Conservation (phyloP, 129 eudicot genomes). For the Smallanthus sonchifolius region DNA sequence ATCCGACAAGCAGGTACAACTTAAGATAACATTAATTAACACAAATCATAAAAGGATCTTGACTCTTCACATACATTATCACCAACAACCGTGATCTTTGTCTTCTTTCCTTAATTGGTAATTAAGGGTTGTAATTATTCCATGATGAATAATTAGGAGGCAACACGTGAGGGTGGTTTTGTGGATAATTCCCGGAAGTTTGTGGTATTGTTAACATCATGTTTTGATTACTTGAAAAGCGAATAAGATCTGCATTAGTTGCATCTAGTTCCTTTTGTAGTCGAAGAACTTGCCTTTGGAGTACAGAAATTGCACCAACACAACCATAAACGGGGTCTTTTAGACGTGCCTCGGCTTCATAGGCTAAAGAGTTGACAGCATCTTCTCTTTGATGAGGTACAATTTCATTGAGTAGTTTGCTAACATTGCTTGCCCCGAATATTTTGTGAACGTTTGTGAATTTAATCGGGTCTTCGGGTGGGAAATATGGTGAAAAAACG, state of each 20-base stretch:
- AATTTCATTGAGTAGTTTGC: constrained; percentile 72
- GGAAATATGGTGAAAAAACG: constrained; percentile 77
- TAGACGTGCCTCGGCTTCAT: constrained; percentile 81
- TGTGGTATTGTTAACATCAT: constrained; percentile 1
- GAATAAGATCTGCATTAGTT: constrained; percentile 57
- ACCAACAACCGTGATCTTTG: constrained; percentile 8
- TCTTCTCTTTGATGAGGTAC: constrained; percentile 70
- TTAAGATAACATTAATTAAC: constrained; percentile 27
- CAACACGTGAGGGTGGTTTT: constrained; percentile 19
- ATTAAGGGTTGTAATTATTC: constrained; percentile 37
- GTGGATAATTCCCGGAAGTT: constrained; percentile 10
- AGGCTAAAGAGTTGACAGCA: constrained; percentile 80
- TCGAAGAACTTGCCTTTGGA: constrained; percentile 67
- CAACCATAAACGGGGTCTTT: constrained; percentile 90
- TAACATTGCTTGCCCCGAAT: constrained; percentile 91
- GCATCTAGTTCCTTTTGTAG: constrained; percentile 78
- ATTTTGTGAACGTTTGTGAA: constrained; percentile 77
- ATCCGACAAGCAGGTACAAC: constrained; percentile 19
- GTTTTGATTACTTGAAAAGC: constrained; percentile 37
- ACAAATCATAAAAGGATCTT: constrained; percentile 7
- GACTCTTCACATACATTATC: constrained; percentile 17
- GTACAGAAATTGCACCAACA: constrained; percentile 78
- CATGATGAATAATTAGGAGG: constrained; percentile 35
- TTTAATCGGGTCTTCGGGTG: constrained; percentile 76
- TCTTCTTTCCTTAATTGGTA: constrained; percentile 13